Conservation (phyloP, 2,329 filamentous ascomycete genomes). For the Xylariaceae sp. region DNA sequence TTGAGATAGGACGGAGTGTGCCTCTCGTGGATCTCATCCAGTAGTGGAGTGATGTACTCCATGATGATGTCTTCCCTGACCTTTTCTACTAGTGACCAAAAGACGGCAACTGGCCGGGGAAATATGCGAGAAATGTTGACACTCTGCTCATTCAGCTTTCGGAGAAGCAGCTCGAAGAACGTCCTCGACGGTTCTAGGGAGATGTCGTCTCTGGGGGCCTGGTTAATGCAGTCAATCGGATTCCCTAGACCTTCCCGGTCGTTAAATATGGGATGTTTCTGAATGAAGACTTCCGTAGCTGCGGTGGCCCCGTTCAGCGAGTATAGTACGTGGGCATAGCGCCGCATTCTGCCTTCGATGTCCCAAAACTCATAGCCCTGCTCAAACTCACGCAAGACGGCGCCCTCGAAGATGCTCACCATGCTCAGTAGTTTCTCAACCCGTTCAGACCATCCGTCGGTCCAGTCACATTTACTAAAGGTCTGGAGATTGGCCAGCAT, state of each 20-base stretch:
- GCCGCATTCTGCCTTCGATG: constrained; percentile 79
- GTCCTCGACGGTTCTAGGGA: constrained; percentile 72
- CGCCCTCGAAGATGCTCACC: constrained; percentile 80
- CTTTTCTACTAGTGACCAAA: constrained; percentile 75
- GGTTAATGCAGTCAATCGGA: constrained; percentile 75
- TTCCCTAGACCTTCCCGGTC: constrained; percentile 66
- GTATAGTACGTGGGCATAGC: constrained; percentile 82
- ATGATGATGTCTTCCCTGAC: constrained; percentile 77
- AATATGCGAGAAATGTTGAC: constrained; percentile 79
- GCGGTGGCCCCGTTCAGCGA: constrained; percentile 74
- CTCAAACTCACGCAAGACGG: constrained; percentile 86
- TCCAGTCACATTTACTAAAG: constrained; percentile 77
- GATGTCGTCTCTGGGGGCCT: constrained; percentile 58
- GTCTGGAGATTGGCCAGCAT: constrained; percentile 76
- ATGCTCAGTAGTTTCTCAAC: constrained; percentile 69
- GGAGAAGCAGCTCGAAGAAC: constrained; percentile 72
- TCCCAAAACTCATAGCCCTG: constrained; percentile 87
- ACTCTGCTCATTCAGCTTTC: constrained; percentile 77
- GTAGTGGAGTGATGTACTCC: constrained; percentile 78
- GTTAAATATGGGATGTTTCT: constrained; percentile 79
- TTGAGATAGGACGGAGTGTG: constrained; percentile 75
- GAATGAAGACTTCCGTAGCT: constrained; percentile 78
- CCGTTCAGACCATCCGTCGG: constrained; percentile 65
- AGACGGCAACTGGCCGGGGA: constrained; percentile 61
- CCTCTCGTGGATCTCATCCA: constrained; percentile 78